Evolutionary conservation across 2,329 filamentous ascomycete species (phyloP).

Genomic region (Nannizziopsis barbatae): DNA sequence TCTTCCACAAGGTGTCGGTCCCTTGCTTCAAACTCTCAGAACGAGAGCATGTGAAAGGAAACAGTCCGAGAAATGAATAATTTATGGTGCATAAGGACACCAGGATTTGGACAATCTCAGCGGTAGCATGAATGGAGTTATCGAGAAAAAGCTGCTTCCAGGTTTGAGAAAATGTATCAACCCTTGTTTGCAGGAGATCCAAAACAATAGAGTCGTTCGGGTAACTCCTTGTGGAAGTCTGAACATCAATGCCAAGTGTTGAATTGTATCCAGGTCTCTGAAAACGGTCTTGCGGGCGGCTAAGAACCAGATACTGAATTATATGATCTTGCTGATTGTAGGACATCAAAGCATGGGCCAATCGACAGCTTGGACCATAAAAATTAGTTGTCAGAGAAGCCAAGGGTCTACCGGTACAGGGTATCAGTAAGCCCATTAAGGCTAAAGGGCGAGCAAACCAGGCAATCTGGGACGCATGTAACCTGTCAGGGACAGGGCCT

Average conservation of each 20-base stretch:
- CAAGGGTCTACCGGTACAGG: constrained; percentile 50
- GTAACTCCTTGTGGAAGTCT: constrained; percentile 22
- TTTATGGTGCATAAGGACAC: constrained; percentile 39
- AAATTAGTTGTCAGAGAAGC: constrained; percentile 17
- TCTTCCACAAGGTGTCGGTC: constrained; percentile 25
- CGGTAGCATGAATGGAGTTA: constrained; percentile 37
- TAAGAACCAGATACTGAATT: constrained; percentile 41
- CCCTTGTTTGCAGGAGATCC: constrained; percentile 38
- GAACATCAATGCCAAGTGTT: constrained; percentile 15
- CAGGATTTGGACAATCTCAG: constrained; percentile 42
- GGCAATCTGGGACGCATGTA: constrained; percentile 55
- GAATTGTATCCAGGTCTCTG: background rate
- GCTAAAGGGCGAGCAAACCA: constrained; percentile 54
- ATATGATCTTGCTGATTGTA: constrained; percentile 33
- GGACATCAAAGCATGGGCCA: constrained; percentile 33
- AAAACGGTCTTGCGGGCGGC: constrained; percentile 16
- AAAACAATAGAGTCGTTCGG: constrained; percentile 31
- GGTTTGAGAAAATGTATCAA: constrained; percentile 35
- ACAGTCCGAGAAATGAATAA: constrained; percentile 28
- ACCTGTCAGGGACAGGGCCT: constrained; percentile 51
- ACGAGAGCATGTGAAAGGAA: constrained; percentile 25
- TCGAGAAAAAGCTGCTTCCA: constrained; percentile 36
- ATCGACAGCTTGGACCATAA: constrained; percentile 21
- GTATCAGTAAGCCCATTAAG: constrained; percentile 56
- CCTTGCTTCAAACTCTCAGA: constrained; percentile 22